phyloP scores from a whole-genome alignment of 768 basidiomycete genomes.

The Crucibulum laeve region DNA sequence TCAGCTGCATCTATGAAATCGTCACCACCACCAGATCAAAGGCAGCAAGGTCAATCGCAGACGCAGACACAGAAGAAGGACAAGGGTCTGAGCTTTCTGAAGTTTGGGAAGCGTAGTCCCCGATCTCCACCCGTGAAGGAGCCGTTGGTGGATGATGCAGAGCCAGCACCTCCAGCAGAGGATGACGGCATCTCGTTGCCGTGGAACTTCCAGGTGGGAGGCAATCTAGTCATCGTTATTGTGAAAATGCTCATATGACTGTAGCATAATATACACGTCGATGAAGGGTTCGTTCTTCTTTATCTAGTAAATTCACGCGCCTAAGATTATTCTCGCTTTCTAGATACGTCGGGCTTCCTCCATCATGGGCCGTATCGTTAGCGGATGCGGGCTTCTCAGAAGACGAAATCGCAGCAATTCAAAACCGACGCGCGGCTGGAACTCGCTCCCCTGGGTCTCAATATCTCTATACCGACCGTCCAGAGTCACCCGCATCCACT shows the following conservation, averaged over 20 bases:
- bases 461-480: slow-evolving; percentile 29
- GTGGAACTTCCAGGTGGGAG: slow-evolving; percentile 71
- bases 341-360: slow-evolving; percentile 64
- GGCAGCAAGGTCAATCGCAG: slow-evolving; percentile 6
- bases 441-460: slow-evolving; percentile 28
- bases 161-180: slow-evolving; percentile 19
- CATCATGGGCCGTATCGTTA: slow-evolving; percentile 67
- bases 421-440: slow-evolving; percentile 33
- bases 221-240: not conserved
- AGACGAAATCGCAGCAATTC: slow-evolving; percentile 65
- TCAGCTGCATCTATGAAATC: slow-evolving; percentile 24
- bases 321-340: slow-evolving; percentile 2
- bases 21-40: slow-evolving; percentile 12
- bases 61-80: slow-evolving; percentile 21
- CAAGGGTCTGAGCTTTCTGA: slow-evolving; percentile 37
- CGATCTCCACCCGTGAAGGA: slow-evolving; percentile 13
- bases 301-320: not conserved
- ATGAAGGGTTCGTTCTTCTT: slow-evolving; percentile 53
- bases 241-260: slow-evolving; percentile 3
- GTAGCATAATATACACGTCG: slow-evolving; percentile 77
- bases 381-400: slow-evolving; percentile 58
- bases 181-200: slow-evolving; percentile 66
- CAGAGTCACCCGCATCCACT: slow-evolving; percentile 25
- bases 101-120: slow-evolving; percentile 33
- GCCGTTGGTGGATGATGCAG: slow-evolving; percentile 11